Base-by-base conservation (phyloP, 2,329 filamentous ascomycete genomes). In the Albifimbria verrucaria region DNA sequence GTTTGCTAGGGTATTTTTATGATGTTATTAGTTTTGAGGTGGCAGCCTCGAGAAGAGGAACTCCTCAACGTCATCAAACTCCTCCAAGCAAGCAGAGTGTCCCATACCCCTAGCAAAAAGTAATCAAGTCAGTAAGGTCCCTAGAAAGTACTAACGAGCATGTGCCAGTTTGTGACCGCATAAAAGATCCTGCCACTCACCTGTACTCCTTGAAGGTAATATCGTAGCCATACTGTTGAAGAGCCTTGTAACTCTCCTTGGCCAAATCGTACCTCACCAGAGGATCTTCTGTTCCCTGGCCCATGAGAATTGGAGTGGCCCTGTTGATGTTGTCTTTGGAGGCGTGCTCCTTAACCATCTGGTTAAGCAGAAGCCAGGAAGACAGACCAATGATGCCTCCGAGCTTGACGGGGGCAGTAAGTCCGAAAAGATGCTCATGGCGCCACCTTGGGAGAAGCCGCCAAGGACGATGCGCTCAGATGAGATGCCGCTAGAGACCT, bases 351-450 rank as follows among this genome's bases (percentile, higher is more conserved):
- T 66, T 64, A 59, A 80, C 77, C 54, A 73, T 75, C 49, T 62
- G 54, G 51, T 67, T 70, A 25, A 97, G 76, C n/a, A 90, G 78
- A 60, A 96, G 73, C 70, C 94, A 97, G 64, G 84, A 87, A 12
- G 88, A 93, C 55, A 97, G 73, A 7, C 86, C 90, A 57, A 96
- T 87, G 59, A 97, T 88, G 57, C 92, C 92, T 18, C 84, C 92
- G 20, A 97, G 77, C 72, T 90, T 90, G 59, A 83, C 77, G 53
- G 76, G 72, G 57, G 77, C 81, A 2, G 90, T 95, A 42, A 95
- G 6, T 90, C 92, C 0, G 88, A 79, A 65, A 96, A 84, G 26
- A 97, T 72, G 22, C 89, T 84, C 78, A 96, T 90, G 51, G 91
- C 91, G 50, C 90, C 92, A 53, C 92, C 92, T 72, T 97, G 83